A percentile compares a stretch with the other conserved stretches of the same genome.
These are phyloP conservation scores for Marvania coccoides DNA, from an alignment of 139 green algal genomes.

Conservation along the genomic window DNA sequence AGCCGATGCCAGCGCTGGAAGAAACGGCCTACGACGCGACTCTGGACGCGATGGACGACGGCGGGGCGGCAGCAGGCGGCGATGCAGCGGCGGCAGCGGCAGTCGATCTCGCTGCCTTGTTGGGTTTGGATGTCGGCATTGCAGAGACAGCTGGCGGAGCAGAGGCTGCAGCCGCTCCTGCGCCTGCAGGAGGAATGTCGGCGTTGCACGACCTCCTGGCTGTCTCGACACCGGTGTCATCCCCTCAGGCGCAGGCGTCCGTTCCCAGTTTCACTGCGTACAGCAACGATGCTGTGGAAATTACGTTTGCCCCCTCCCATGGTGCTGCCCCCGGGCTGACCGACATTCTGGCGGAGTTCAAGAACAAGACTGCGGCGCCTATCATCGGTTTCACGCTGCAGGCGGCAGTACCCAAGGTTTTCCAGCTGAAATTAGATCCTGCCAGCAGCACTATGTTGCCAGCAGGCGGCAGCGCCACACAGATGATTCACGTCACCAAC, in stretches of 20 bases:
- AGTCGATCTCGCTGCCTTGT: conserved; percentile 30
- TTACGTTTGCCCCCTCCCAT: conserved; percentile 63
- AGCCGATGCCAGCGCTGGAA: conserved; percentile 89
- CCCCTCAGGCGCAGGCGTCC: background rate
- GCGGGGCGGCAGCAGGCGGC: background rate
- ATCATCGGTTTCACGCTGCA: conserved; percentile 82
- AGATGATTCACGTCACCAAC: conserved; percentile 80
- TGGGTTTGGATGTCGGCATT: conserved; percentile 37
- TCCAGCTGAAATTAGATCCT: conserved; percentile 73
- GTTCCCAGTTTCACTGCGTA: conserved; percentile 46
- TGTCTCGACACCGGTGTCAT: background rate
- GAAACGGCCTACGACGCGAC: conserved; percentile 57
- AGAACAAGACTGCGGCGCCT: conserved; percentile 42
- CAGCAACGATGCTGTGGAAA: conserved; percentile 49
- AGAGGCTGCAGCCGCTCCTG: background rate
- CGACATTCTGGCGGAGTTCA: conserved; percentile 58
- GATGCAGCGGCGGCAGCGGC: conserved; percentile 17
- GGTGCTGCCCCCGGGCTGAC: conserved; percentile 32
- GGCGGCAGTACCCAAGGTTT: conserved; percentile 90
- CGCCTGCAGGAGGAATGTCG: background rate
- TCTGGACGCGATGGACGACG: background rate
- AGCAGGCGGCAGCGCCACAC: conserved; percentile 28
- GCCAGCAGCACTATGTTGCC: conserved; percentile 24
- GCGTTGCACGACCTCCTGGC: conserved; percentile 41
- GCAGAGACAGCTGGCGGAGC: background rate